Percentiles rank a stretch among this genome's conserved stretches.
Evolutionary conservation across 495 filamentous ascomycete species (phyloP).

Genomic region (Penicillium lividum): DNA sequence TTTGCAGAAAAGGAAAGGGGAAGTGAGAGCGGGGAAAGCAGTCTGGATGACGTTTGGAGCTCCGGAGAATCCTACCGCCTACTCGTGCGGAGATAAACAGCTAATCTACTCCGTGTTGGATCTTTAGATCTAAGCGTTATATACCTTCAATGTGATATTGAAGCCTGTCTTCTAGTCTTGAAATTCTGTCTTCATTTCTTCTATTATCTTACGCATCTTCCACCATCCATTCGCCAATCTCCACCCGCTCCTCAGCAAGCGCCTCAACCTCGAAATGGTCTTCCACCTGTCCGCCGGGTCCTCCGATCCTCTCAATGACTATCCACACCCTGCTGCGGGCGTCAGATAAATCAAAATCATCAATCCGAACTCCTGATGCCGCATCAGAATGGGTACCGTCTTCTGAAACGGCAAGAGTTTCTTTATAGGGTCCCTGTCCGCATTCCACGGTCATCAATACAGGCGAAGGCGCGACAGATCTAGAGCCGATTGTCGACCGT

Average conservation of each 20-base stretch:
- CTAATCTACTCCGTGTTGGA: not conserved
- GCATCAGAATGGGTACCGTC: conserved; percentile 70
- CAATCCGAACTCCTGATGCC: conserved; percentile 64
- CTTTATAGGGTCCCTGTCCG: conserved; percentile 66
- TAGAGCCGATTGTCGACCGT: conserved; percentile 37
- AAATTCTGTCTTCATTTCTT: not conserved
- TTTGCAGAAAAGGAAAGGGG: conserved; percentile 1
- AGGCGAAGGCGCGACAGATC: conserved; percentile 50
- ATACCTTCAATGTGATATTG: not conserved
- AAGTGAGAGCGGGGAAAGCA: conserved; percentile 2
- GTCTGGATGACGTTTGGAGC: conserved; percentile 29
- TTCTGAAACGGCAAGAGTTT: conserved; percentile 58
- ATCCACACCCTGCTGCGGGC: conserved; percentile 64
- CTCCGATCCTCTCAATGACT: conserved; percentile 73
- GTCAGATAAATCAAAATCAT: conserved; percentile 67
- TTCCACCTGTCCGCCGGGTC: conserved; percentile 47
- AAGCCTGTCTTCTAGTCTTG: too few species aligned
- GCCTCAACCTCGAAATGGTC: conserved; percentile 67
- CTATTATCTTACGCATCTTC: conserved; percentile 26
- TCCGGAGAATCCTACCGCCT: conserved; percentile 26
- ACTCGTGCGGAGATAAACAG: conserved; percentile 24
- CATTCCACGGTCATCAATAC: conserved; percentile 65
- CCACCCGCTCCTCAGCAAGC: conserved; percentile 64
- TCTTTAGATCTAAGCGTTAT: not conserved
- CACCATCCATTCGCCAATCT: conserved; percentile 57